phyloP scores from a whole-genome alignment of 768 basidiomycete species.

The Termitomyces sp. region DNA sequence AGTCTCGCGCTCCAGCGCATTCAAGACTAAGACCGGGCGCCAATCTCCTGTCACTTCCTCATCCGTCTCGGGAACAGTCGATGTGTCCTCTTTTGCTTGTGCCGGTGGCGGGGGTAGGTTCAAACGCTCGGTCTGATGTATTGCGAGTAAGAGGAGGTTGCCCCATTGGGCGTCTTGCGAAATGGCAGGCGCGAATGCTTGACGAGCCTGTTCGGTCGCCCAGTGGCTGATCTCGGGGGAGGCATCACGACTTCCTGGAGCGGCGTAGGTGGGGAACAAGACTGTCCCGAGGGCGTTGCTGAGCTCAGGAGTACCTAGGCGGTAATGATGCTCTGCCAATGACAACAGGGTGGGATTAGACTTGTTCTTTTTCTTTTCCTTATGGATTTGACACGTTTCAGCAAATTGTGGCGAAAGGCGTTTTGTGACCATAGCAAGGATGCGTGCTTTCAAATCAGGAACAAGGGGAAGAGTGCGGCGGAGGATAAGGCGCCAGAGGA shows the following conservation, averaged over 20 bases:
- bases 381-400: background rate
- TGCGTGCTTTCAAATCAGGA: constrained; percentile 19
- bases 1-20: constrained; percentile 27
- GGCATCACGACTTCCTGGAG: background rate
- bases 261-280: constrained; percentile 19
- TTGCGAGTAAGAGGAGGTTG: constrained; percentile 33
- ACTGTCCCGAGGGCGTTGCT: constrained; percentile 16
- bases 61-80: background rate
- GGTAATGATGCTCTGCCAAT: background rate
- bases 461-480: constrained; percentile 19
- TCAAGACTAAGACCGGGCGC: constrained; percentile 37
- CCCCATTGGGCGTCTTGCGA: constrained; percentile 34
- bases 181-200: constrained; percentile 24
- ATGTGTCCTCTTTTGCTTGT: background rate
- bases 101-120: background rate
- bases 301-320: constrained; percentile 11
- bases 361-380: background rate
- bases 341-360: background rate
- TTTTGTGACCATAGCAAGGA: constrained; percentile 29
- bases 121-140: constrained; percentile 14
- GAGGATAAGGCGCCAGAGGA: constrained; percentile 38
- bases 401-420: constrained; percentile 20
- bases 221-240: constrained; percentile 16
- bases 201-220: constrained; percentile 18
- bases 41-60: constrained; percentile 21